These are phyloP conservation scores for Tetraselmis striata DNA, from an alignment of 139 green algal genomes.

Conservation along the genomic window DNA sequence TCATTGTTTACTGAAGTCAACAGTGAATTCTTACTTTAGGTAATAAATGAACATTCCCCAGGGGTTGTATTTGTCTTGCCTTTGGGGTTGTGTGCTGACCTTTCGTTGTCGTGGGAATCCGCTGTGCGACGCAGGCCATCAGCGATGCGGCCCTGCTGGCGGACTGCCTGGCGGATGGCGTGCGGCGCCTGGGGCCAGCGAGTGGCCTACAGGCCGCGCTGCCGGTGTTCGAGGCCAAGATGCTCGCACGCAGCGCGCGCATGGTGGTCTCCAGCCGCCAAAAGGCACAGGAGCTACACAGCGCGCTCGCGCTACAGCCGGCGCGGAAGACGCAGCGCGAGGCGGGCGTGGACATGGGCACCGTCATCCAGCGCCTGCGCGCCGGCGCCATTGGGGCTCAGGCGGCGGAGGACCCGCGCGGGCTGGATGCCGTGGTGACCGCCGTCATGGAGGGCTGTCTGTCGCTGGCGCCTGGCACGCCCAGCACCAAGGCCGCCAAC, in stretches of 20 bases:
- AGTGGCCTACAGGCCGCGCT: slow-evolving; percentile 19
- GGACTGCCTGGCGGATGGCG: slow-evolving; percentile 12
- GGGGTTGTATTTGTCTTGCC: too few relatives aligned
- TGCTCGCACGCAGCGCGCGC: slow-evolving; percentile 14
- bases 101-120: too few relatives aligned
- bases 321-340: slow-evolving; percentile 27
- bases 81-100: too few relatives aligned
- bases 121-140: too few relatives aligned
- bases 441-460: too few relatives aligned
- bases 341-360: slow-evolving; percentile 12
- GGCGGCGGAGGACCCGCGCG: slow-evolving; percentile 2
- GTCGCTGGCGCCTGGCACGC: too few relatives aligned
- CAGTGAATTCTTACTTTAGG: too few relatives aligned
- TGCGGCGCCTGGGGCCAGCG: slow-evolving; percentile 5
- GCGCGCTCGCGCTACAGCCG: slow-evolving; percentile 13
- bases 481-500: too few relatives aligned
- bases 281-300: slow-evolving; percentile 32
- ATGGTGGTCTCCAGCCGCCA: slow-evolving; percentile 19
- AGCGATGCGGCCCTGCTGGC: slow-evolving; percentile 21
- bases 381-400: slow-evolving; percentile 12
- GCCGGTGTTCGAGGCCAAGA: slow-evolving; percentile 26
- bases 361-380: slow-evolving; percentile 2
- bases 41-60: too few relatives aligned
- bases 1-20: too few relatives aligned
- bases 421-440: slow-evolving; percentile 25